These are phyloP conservation scores for Cephalotrichum gorgonifer DNA, from an alignment of 2,329 filamentous ascomycete species.

Conservation along the genomic window DNA sequence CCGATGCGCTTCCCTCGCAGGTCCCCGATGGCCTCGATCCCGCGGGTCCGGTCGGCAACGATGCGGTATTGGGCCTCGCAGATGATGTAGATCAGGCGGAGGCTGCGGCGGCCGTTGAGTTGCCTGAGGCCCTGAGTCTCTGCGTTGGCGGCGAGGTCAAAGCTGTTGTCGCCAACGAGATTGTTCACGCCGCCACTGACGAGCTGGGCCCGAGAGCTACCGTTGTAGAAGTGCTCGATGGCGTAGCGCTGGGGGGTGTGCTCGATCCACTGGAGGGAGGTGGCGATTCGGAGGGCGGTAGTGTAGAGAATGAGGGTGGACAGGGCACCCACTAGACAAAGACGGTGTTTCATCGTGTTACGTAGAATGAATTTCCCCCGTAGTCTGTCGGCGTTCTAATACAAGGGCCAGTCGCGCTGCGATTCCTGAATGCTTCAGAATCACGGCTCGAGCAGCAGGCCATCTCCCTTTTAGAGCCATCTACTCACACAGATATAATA, in stretches of 20 bases:
- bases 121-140: slow-evolving; percentile 7
- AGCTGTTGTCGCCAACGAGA: slow-evolving; percentile 2
- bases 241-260: slow-evolving; percentile 19
- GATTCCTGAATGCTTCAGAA: neutral
- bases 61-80: slow-evolving; percentile 8
- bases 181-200: slow-evolving; percentile 6
- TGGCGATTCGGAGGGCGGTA: slow-evolving; percentile 12
- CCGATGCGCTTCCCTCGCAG: slow-evolving; percentile 8
- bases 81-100: slow-evolving; percentile 9
- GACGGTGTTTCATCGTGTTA: neutral
- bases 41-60: slow-evolving; percentile 4
- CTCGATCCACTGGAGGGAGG: slow-evolving; percentile 19
- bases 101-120: slow-evolving; percentile 1
- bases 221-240: slow-evolving; percentile 8
- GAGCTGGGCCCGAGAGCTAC: slow-evolving; percentile 2
- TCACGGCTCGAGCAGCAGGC: too few species aligned
- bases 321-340: neutral
- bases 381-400: neutral
- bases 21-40: slow-evolving; percentile 6
- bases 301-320: neutral
- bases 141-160: slow-evolving; percentile 9
- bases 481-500: too few species aligned
- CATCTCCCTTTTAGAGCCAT: neutral
- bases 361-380: neutral
- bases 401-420: too few species aligned